Base-by-base conservation (phyloP, 2,329 filamentous ascomycete species). In the Fusarium nematophilum region DNA sequence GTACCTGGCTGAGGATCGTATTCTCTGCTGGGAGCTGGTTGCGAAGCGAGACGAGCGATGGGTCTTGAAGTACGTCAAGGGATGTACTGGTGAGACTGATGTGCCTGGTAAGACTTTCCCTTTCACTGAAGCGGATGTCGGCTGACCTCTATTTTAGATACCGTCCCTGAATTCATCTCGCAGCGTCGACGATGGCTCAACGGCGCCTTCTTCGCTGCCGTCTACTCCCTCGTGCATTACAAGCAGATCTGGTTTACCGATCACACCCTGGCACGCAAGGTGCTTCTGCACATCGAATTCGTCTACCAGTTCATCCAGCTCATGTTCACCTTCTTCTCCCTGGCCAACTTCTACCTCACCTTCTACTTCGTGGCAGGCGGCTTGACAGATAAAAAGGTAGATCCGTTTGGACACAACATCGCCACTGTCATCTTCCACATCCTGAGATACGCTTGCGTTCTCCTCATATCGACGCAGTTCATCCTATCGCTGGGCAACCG, bases 341-440 rank as follows among this genome's bases (percentile, higher is more conserved):
- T 99, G 33, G 93, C 94, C 75, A 99, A 99, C 81, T 99, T 98
- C 82, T 99, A 98, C 76, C 88, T 99, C 46, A 96, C 93, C 53
- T 99, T 99, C 79, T 99, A 93, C 84, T 99, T 99, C 80, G 90
- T 99, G 65, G 93, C 93, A 17, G 95, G 95, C 36, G 96, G 93
- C 33, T 83, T 99, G 13, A 85, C 90, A 0, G 92, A 98, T 69
- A 79, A 86, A 0, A 80, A 81, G 21, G 81, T 96, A 64, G 95
- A 99, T 74, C 96, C 96, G 0, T 99, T 99, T 67, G 93, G 93
- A 13, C 91, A 97, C 76, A 84, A 88, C 60, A 89, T 96, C 62
- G 94, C 91, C 42, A 86, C 86, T 64, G 87, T 90, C 77, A 91
- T 99, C 73, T 99, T 98, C 77, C 85, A 88, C 59, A 83, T 97